These are phyloP conservation scores for Setaria viridis DNA, from an alignment of 202 grass and related monocot genomes.

Conservation along the genomic window DNA sequence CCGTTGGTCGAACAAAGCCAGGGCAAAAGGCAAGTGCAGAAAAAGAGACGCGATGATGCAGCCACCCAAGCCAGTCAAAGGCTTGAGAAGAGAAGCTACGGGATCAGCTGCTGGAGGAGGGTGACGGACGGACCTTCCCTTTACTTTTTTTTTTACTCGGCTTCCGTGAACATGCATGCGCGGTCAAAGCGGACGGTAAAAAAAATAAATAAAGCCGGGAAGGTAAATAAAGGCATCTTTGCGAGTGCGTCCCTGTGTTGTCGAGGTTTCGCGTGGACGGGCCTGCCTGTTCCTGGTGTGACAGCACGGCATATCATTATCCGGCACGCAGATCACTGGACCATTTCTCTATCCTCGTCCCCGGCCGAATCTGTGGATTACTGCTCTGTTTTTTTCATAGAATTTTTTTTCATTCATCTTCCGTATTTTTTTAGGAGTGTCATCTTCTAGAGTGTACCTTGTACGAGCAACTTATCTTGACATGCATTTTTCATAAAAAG, in stretches of 20 bases:
- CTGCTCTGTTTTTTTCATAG: no score
- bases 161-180: neutral
- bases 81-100: neutral
- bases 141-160: neutral
- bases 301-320: neutral
- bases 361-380: no score
- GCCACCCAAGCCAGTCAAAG: neutral
- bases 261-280: neutral
- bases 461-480: no score
- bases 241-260: neutral
- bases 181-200: neutral
- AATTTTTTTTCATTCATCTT: no score
- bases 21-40: slow-evolving; percentile 6
- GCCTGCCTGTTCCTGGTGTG: neutral
- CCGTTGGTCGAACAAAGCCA: slow-evolving; percentile 38
- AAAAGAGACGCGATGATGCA: neutral
- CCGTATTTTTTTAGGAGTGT: no score
- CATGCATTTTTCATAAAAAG: no score
- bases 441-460: no score
- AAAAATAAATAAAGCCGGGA: neutral
- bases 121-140: neutral
- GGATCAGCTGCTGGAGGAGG: neutral
- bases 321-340: slow-evolving; percentile 9
- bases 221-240: neutral
- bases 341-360: neutral